These are phyloP conservation scores for Pleurotus sapidus DNA, from an alignment of 768 basidiomycete genomes.

Conservation along the genomic window DNA sequence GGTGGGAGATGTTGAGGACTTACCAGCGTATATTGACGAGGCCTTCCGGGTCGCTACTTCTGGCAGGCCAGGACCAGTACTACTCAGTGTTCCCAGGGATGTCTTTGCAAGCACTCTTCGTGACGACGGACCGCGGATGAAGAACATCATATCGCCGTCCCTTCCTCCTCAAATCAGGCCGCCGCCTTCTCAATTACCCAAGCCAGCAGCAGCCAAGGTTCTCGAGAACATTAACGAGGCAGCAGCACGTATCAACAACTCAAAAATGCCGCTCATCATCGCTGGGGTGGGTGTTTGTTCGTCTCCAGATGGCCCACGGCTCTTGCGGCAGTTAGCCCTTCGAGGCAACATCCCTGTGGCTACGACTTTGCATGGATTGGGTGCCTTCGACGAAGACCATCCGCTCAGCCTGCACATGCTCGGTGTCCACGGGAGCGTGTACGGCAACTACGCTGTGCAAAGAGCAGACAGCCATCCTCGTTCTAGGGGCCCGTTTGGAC, in stretches of 20 bases:
- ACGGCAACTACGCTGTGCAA: conserved; percentile 98
- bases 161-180: conserved; percentile 55
- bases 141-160: too few species aligned
- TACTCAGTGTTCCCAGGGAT: conserved; percentile 97
- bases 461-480: conserved; percentile 96
- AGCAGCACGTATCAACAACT: conserved; percentile 87
- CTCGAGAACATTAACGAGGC: conserved; percentile 71
- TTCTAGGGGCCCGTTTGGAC: conserved; percentile 94
- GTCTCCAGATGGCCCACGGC: conserved; percentile 73
- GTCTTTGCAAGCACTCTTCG: conserved; percentile 90
- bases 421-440: conserved; percentile 97
- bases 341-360: conserved; percentile 95
- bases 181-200: conserved; percentile 75
- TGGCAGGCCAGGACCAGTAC: conserved; percentile 94
- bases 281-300: conserved; percentile 90
- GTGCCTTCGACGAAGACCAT: conserved; percentile 90
- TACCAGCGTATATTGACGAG: conserved; percentile 94
- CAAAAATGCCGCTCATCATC: conserved; percentile 89
- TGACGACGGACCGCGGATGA: neutral
- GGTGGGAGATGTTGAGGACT: conserved; percentile 95
- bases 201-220: conserved; percentile 59
- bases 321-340: conserved; percentile 74
- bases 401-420: conserved; percentile 92
- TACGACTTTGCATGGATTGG: conserved; percentile 94
- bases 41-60: conserved; percentile 99